Conservation (phyloP, 805 yeast genomes). For the Saccharomycopsis olivae region DNA sequence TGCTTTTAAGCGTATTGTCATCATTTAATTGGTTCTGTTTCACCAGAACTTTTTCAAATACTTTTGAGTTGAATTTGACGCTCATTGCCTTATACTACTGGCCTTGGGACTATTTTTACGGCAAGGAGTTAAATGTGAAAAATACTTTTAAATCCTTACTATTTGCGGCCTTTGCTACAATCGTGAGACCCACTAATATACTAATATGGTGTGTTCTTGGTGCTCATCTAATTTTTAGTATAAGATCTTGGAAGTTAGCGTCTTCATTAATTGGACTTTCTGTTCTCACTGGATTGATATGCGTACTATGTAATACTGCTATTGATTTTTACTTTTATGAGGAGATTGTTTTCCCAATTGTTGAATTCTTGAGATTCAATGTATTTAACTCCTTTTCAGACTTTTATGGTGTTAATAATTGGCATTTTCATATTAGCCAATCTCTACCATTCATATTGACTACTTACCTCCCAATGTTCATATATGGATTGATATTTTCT, state of each 20-base stretch:
- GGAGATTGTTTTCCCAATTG: slow-evolving; percentile 45
- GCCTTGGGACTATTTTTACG: slow-evolving; percentile 43
- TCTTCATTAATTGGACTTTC: slow-evolving; percentile 10
- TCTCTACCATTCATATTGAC: slow-evolving; percentile 70
- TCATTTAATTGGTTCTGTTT: slow-evolving; percentile 75
- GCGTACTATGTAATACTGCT: slow-evolving; percentile 28
- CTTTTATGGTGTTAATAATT: slow-evolving; percentile 78
- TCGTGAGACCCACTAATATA: slow-evolving; percentile 78
- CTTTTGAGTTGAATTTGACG: slow-evolving; percentile 66
- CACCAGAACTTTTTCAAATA: slow-evolving; percentile 80
- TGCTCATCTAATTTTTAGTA: slow-evolving; percentile 20
- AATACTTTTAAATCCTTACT: slow-evolving; percentile 25
- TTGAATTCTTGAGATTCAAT: slow-evolving; percentile 69
- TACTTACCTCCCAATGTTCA: slow-evolving; percentile 52
- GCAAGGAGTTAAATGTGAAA: background rate
- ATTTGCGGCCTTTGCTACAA: slow-evolving; percentile 51
- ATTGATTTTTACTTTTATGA: slow-evolving; percentile 58
- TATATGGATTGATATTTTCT: slow-evolving; percentile 29
- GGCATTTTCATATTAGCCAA: slow-evolving; percentile 78
- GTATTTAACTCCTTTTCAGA: slow-evolving; percentile 59
- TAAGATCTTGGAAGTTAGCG: slow-evolving; percentile 10
- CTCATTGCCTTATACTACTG: slow-evolving; percentile 56
- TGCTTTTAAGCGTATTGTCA: slow-evolving; percentile 45
- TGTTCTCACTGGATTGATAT: slow-evolving; percentile 20
- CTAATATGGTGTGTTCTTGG: slow-evolving; percentile 69